These are phyloP conservation scores for Neurospora sp. DNA, from an alignment of 495 filamentous ascomycete genomes.

Conservation along the genomic window DNA sequence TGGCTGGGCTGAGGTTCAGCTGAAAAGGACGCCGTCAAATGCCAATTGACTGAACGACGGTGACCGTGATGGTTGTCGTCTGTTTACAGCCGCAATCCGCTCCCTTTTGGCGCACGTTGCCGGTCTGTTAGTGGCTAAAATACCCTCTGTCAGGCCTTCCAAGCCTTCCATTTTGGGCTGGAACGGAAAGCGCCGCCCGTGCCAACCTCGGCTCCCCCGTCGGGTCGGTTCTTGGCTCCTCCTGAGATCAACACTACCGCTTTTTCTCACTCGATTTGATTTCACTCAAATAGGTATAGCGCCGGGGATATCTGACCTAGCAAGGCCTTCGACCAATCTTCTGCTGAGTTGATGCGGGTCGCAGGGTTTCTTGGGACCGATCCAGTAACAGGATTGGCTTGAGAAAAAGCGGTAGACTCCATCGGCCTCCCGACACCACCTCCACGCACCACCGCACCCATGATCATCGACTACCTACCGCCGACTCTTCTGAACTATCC, in stretches of 20 bases:
- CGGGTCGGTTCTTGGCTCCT: not conserved
- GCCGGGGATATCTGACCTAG: too few species aligned
- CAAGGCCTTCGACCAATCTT: too few species aligned
- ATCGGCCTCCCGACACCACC: not conserved
- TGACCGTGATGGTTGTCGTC: not conserved
- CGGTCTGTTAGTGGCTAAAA: not conserved
- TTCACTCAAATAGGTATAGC: too few species aligned
- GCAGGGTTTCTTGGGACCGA: too few species aligned
- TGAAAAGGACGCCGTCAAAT: not conserved
- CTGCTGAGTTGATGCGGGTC: too few species aligned
- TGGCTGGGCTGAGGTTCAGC: not conserved
- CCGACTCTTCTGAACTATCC: not conserved
- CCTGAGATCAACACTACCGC: slow-evolving; percentile 1
- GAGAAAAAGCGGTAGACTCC: too few species aligned
- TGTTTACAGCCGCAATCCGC: not conserved
- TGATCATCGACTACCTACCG: not conserved
- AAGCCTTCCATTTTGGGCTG: not conserved
- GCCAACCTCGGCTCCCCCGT: slow-evolving; percentile 7
- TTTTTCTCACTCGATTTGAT: too few species aligned
- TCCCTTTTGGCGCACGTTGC: not conserved
- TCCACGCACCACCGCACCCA: not conserved
- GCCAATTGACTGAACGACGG: not conserved
- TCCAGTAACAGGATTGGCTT: too few species aligned
- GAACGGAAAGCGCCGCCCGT: not conserved
- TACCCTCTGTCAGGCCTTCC: not conserved